Percentiles rank a stretch among this genome's conserved stretches.
Evolutionary conservation across 208 protist genomes (phyloP).

Genomic region (Wallacemonas sp.): DNA sequence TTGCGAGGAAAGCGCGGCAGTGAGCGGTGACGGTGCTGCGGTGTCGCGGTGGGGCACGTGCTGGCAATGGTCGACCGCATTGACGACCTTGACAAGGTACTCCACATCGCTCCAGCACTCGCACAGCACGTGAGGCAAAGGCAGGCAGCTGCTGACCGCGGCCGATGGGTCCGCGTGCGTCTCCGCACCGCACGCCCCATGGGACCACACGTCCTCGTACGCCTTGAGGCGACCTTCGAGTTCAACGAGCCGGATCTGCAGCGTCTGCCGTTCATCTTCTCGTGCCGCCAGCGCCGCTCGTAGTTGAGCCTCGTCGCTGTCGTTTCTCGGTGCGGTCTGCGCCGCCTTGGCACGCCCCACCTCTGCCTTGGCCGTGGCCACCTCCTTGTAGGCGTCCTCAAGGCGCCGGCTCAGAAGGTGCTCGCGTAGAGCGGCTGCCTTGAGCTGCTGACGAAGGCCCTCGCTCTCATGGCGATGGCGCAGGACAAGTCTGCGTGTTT

Average conservation of each 20-base stretch:
- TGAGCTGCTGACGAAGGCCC: slow-evolving; percentile 55
- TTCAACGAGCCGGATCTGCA: slow-evolving; percentile 36
- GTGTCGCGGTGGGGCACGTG: slow-evolving; percentile 14
- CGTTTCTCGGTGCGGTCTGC: neutral
- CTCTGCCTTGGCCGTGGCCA: neutral
- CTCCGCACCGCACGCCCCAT: neutral
- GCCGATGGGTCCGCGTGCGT: slow-evolving; percentile 1
- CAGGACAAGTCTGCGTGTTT: slow-evolving; percentile 20
- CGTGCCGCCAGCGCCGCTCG: slow-evolving; percentile 15
- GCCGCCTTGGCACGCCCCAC: neutral
- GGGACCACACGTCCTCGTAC: slow-evolving; percentile 43
- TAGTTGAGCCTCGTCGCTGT: neutral
- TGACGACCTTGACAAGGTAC: slow-evolving; percentile 76
- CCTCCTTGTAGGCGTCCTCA: slow-evolving; percentile 21
- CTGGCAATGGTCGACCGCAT: slow-evolving; percentile 63
- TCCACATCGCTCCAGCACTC: slow-evolving; percentile 40
- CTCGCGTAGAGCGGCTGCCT: slow-evolving; percentile 41
- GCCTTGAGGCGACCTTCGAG: slow-evolving; percentile 42
- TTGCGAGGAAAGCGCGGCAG: too few species aligned
- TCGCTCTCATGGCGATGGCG: slow-evolving; percentile 56
- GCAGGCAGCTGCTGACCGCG: neutral
- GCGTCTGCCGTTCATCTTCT: slow-evolving; percentile 22
- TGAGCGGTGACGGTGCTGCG: neutral
- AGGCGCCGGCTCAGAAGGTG: slow-evolving; percentile 40
- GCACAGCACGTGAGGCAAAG: slow-evolving; percentile 34